These are phyloP conservation scores for Funneliformis caledonium DNA, from an alignment of 371 early-diverging fungal species.

Conservation along the genomic window DNA sequence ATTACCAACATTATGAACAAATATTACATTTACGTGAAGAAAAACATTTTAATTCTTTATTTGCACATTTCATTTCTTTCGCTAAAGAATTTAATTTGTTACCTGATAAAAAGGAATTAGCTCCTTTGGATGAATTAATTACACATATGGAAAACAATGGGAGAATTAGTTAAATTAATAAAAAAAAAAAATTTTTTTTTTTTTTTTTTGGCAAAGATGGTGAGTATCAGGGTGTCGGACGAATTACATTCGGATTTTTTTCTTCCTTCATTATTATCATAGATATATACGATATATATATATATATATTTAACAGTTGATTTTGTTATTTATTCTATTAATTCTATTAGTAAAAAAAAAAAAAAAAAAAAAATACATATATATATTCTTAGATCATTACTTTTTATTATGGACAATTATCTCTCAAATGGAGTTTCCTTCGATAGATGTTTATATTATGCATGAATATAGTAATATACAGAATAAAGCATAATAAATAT, in stretches of 20 bases:
- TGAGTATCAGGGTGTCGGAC: neutral
- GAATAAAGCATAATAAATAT: no score
- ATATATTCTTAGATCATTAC: neutral
- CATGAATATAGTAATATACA: neutral
- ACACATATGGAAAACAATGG: conserved; percentile 63
- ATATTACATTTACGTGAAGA: conserved; percentile 82
- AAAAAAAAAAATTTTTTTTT: no score
- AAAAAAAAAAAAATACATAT: no score
- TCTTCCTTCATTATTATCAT: neutral
- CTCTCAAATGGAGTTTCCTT: no score
- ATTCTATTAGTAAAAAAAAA: neutral
- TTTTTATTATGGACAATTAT: no score
- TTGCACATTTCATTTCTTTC: conserved; percentile 93
- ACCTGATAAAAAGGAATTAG: conserved; percentile 83
- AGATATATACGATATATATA: neutral
- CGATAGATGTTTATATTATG: neutral
- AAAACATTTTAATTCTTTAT: conserved; percentile 91
- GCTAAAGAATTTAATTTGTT: conserved; percentile 89
- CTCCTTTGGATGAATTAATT: conserved; percentile 82
- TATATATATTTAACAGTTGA: neutral
- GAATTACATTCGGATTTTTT: no score
- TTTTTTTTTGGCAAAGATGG: neutral
- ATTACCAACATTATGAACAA: conserved; percentile 89
- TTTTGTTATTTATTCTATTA: neutral
- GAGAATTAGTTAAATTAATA: conserved; percentile 43